Base-by-base conservation (phyloP, 257 asterid species). In the Verbascum thapsus region DNA sequence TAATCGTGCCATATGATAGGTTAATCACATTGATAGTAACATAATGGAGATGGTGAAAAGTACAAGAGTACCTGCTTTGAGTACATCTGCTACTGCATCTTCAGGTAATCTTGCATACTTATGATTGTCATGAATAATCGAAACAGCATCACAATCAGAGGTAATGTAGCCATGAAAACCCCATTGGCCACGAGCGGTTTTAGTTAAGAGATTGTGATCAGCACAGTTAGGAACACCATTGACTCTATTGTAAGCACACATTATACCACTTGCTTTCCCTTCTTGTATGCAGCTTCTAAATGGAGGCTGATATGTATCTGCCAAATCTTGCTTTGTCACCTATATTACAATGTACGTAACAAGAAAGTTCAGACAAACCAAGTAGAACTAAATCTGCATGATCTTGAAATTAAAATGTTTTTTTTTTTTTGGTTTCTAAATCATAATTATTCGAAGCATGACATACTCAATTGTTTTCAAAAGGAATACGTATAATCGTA, bases 271-370 rank as follows among this genome's bases (percentile, higher is more conserved):
- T 1, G 98, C 98, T 62, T 59, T 69, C 35, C 82, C 96, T 59
- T 91, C 84, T 65, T 76, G 58, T 38, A 91, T 71, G 67, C 98
- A 88, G 11, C 84, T 82, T 35, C 63, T 68, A 44, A 91, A 91
- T 10, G 98, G 96, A n/a, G 96, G 96, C 65, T 91, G 92, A 77
- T 66, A 91, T 47, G 98, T 82, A 76, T 91, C 98, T 3, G 88
- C 91, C 84, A 91, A 41, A 72, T 91, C 98, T 84, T 91, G 98
- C 48, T 64, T 61, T 20, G 84, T 86, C 40, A 88, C 98, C 96
- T 91, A 51, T 5, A 26, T 26, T n/a, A n/a, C n/a, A n/a, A 26
- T 5, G 32, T 26, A 26, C 32, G 5, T 26, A 1, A 26, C 2
- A 26, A 5, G 32, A 26, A 26, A 26, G 32, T 26, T 26, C 5